These are phyloP conservation scores for Rhinocladiella mackenziei DNA, from an alignment of 2,329 filamentous ascomycete genomes.

Conservation along the genomic window DNA sequence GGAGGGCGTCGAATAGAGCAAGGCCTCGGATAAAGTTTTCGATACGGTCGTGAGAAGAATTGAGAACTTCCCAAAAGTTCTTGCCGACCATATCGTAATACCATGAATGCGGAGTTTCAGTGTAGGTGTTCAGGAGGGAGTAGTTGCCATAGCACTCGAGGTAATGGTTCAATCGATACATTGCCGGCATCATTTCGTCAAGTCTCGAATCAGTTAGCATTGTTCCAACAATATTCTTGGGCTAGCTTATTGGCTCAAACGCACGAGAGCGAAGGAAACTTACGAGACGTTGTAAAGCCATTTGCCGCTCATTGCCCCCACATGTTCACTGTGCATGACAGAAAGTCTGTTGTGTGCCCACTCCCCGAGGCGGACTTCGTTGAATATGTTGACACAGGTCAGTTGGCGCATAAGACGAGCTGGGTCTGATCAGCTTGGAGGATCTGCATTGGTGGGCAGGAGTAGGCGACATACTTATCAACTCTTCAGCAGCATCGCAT, in stretches of 20 bases:
- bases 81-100: conserved; percentile 26
- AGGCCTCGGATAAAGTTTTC: conserved; percentile 28
- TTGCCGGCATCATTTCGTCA: conserved; percentile 28
- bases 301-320: conserved; percentile 8
- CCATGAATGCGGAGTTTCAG: conserved; percentile 28
- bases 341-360: conserved; percentile 33
- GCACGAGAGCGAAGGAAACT: not conserved
- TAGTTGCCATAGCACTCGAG: conserved; percentile 19
- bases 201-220: too few relatives aligned
- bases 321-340: conserved; percentile 19
- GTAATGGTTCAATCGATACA: conserved; percentile 28
- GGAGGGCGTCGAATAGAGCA: conserved; percentile 20
- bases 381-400: conserved; percentile 32
- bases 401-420: conserved; percentile 30
- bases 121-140: conserved; percentile 16
- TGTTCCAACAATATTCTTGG: too few relatives aligned
- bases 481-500: conserved; percentile 27
- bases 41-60: conserved; percentile 27
- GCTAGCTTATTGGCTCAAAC: too few relatives aligned
- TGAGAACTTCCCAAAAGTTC: conserved; percentile 30
- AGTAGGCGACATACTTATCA: conserved; percentile 25
- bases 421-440: conserved; percentile 6
- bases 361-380: conserved; percentile 29
- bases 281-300: conserved; percentile 10
- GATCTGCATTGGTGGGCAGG: not conserved